Percentiles rank a stretch among this genome's conserved stretches.
These are phyloP conservation scores for Tylopilus sp. DNA, from an alignment of 768 basidiomycete species.

Conservation along the genomic window DNA sequence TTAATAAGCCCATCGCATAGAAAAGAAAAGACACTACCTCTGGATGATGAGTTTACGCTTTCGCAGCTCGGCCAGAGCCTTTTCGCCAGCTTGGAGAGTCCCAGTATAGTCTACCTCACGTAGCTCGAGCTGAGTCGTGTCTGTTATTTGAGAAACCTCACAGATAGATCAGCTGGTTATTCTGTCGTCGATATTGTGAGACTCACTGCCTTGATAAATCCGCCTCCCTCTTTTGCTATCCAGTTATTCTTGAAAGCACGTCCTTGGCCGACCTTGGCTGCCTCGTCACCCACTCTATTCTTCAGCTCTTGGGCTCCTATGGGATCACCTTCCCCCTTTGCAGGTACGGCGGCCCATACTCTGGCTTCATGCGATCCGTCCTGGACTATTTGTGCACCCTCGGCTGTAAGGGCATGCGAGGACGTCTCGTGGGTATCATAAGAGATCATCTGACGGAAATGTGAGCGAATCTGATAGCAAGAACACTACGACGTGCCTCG, in stretches of 20 bases:
- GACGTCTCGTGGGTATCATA: constrained; percentile 77
- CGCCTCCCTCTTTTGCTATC: constrained; percentile 88
- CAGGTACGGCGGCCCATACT: constrained; percentile 83
- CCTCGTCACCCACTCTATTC: constrained; percentile 77
- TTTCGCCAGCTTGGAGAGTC: constrained; percentile 71
- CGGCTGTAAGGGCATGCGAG: constrained; percentile 71
- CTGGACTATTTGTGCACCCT: constrained; percentile 75
- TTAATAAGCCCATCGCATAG: not conserved
- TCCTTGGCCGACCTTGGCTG: constrained; percentile 90
- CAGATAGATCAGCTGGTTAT: not conserved
- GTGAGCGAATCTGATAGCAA: constrained; percentile 11
- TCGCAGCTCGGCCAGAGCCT: constrained; percentile 77
- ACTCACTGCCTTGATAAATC: constrained; percentile 82
- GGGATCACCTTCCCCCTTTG: constrained; percentile 65
- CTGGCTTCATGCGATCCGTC: constrained; percentile 93
- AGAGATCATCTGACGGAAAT: constrained; percentile 64
- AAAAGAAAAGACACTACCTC: constrained; percentile 45
- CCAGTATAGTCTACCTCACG: constrained; percentile 71
- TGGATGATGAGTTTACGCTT: constrained; percentile 88
- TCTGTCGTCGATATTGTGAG: not conserved
- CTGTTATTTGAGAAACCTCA: constrained; percentile 64
- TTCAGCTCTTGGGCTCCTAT: constrained; percentile 67
- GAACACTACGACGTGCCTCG: constrained; percentile 53
- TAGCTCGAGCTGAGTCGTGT: constrained; percentile 73
- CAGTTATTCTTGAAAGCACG: constrained; percentile 97